Evolutionary conservation across 2,329 filamentous ascomycete species (phyloP).

Genomic region (Pseudocercospora cruenta): DNA sequence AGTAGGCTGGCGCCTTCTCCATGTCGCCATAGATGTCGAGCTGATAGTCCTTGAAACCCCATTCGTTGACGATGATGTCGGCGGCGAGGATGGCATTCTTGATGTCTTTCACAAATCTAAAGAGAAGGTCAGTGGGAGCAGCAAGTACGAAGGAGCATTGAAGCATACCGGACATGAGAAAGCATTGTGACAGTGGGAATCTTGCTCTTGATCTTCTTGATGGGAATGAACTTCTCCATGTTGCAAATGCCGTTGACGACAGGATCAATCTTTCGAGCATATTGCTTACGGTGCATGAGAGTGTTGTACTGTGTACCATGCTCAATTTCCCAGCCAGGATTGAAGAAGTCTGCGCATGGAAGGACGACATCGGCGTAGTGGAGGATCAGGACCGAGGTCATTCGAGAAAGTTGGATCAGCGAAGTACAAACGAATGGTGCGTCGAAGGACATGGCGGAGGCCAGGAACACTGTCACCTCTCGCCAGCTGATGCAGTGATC

Average conservation of each 20-base stretch:
- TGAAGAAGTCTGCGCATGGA: constrained; percentile 58
- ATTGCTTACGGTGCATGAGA: constrained; percentile 56
- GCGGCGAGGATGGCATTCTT: constrained; percentile 63
- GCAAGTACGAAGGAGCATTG: not conserved
- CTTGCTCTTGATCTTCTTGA: constrained; percentile 55
- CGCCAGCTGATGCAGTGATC: constrained; percentile 19
- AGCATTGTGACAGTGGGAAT: constrained; percentile 63
- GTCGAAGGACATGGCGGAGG: constrained; percentile 18
- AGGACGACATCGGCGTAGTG: constrained; percentile 57
- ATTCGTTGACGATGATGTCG: constrained; percentile 64
- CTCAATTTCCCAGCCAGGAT: constrained; percentile 62
- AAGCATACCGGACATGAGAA: constrained; percentile 53
- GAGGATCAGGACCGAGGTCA: constrained; percentile 29
- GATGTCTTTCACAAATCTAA: constrained; percentile 57
- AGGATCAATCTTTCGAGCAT: constrained; percentile 60
- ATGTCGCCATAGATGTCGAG: constrained; percentile 63
- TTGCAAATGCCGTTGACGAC: constrained; percentile 64
- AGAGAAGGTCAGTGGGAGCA: not conserved
- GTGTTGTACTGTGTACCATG: constrained; percentile 59
- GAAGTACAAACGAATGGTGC: constrained; percentile 28
- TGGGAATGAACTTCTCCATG: constrained; percentile 61
- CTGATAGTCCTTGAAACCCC: constrained; percentile 61
- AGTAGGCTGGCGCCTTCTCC: constrained; percentile 60
- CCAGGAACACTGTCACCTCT: constrained; percentile 14
- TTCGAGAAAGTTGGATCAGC: constrained; percentile 28